Evolutionary conservation across 2,329 filamentous ascomycete genomes (phyloP).

Genomic region (Hypoxylon sp.): DNA sequence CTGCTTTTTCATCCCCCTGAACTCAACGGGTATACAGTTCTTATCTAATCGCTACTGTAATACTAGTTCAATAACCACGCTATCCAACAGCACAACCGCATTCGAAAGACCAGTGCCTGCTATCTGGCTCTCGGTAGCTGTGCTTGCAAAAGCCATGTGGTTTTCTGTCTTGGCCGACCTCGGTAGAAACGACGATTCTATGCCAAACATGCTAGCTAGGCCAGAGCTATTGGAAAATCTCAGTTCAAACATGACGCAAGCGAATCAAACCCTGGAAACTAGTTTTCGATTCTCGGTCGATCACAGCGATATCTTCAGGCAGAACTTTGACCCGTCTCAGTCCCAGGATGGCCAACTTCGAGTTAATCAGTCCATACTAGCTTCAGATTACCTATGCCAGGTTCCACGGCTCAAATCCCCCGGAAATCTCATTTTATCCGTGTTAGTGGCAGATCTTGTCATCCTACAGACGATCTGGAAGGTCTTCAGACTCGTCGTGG

Average conservation of each 20-base stretch:
- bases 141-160: constrained; percentile 27
- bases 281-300: constrained; percentile 20
- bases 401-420: constrained; percentile 33
- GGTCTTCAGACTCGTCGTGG: constrained; percentile 36
- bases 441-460: constrained; percentile 40
- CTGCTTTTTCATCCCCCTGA: constrained; percentile 32
- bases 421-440: constrained; percentile 30
- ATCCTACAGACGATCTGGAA: constrained; percentile 39
- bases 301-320: not conserved
- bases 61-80: constrained; percentile 22
- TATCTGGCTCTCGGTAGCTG: constrained; percentile 25
- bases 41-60: constrained; percentile 23
- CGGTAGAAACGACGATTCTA: constrained; percentile 20
- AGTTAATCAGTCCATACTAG: constrained; percentile 24
- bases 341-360: constrained; percentile 5
- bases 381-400: constrained; percentile 40
- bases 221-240: constrained; percentile 38
- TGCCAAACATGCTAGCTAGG: constrained; percentile 35
- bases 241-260: constrained; percentile 38
- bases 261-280: constrained; percentile 15
- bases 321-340: constrained; percentile 30
- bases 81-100: constrained; percentile 10
- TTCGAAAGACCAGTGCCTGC: constrained; percentile 23
- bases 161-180: constrained; percentile 31
- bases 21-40: constrained; percentile 30